Percentiles rank a stretch among this genome's conserved stretches.
phyloP scores from a whole-genome alignment of 2,329 filamentous ascomycete species.

The Rugonectria rugulosa region DNA sequence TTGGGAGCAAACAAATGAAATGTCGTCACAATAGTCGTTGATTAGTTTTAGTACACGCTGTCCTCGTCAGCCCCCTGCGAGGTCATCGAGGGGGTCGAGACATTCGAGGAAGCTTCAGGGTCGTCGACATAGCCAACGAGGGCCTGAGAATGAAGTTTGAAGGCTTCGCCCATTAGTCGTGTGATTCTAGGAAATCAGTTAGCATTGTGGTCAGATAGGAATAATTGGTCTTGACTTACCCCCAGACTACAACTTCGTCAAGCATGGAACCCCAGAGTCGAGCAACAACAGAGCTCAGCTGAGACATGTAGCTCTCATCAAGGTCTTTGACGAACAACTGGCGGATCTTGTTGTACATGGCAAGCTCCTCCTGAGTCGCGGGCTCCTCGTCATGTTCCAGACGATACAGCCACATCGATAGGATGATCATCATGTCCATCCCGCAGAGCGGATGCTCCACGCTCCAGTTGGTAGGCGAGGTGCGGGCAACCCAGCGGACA shows the following conservation, averaged over 20 bases:
- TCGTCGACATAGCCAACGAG: constrained; percentile 94
- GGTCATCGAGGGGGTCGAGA: constrained; percentile 75
- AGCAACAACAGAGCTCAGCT: constrained; percentile 94
- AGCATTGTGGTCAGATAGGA: constrained; percentile 18
- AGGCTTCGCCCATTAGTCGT: constrained; percentile 96
- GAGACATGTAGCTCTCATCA: constrained; percentile 79
- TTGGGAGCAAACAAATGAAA: constrained; percentile 51
- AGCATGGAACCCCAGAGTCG: constrained; percentile 97
- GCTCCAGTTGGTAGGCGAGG: constrained; percentile 98
- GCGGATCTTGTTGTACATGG: constrained; percentile 93
- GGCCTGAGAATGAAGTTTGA: constrained; percentile 95
- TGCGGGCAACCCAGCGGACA: constrained; percentile 97
- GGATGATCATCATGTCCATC: constrained; percentile 96
- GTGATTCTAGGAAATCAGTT: constrained; percentile 69
- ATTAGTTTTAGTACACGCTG: constrained; percentile 70
- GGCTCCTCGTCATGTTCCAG: constrained; percentile 98
- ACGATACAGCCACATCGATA: constrained; percentile 97
- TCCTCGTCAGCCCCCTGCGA: constrained; percentile 76
- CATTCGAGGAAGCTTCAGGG: constrained; percentile 72
- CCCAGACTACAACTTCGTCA: constrained; percentile 98
- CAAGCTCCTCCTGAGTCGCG: constrained; percentile 81
- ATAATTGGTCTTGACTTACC: constrained; percentile 69
- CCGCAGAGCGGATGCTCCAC: constrained; percentile 97
- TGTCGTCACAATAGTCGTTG: constrained; percentile 59
- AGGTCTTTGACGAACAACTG: constrained; percentile 91